phyloP scores from a whole-genome alignment of 345 rosid genomes.

The Limnanthes douglasii region DNA sequence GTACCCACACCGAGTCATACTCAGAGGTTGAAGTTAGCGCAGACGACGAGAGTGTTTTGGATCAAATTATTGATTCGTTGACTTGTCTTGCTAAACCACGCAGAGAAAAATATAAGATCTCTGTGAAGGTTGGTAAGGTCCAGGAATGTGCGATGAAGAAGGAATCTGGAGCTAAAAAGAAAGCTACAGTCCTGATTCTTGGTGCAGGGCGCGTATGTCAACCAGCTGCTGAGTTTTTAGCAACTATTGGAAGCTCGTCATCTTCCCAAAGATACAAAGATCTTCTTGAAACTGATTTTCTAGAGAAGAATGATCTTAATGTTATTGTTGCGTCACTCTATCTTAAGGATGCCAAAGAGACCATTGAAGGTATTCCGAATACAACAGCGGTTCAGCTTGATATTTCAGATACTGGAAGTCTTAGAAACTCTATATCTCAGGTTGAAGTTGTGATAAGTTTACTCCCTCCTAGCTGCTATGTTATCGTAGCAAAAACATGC shows the following conservation, averaged over 20 bases:
- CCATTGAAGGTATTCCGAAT: slow-evolving; percentile 59
- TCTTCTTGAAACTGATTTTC: slow-evolving; percentile 19
- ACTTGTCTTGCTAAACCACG: slow-evolving; percentile 55
- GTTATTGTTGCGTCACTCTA: slow-evolving; percentile 78
- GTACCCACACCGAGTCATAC: slow-evolving; percentile 42
- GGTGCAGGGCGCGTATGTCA: slow-evolving; percentile 95
- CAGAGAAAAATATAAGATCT: slow-evolving; percentile 25
- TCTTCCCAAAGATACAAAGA: slow-evolving; percentile 28
- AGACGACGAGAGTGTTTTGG: slow-evolving; percentile 53
- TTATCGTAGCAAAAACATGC: too few species aligned
- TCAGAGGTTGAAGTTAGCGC: slow-evolving; percentile 96
- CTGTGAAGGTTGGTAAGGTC: slow-evolving; percentile 35
- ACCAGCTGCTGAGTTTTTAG: slow-evolving; percentile 67
- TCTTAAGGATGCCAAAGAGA: slow-evolving; percentile 91
- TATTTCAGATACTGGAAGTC: slow-evolving; percentile 52
- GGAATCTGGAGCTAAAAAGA: slow-evolving; percentile 20
- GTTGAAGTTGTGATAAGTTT: too few species aligned
- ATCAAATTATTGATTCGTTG: slow-evolving; percentile 79
- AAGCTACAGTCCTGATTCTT: slow-evolving; percentile 46
- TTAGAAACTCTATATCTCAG: slow-evolving; percentile 53
- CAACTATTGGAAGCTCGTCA: slow-evolving; percentile 35
- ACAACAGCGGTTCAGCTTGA: slow-evolving; percentile 65
- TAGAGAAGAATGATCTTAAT: slow-evolving; percentile 32
- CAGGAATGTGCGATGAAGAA: slow-evolving; percentile 25
- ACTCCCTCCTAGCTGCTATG: slow-evolving; percentile 4